A percentile compares a stretch with the other conserved stretches of the same genome.
Evolutionary conservation across 2,329 filamentous ascomycete genomes (phyloP).

Genomic region (Torrubiellomyces zombiae): DNA sequence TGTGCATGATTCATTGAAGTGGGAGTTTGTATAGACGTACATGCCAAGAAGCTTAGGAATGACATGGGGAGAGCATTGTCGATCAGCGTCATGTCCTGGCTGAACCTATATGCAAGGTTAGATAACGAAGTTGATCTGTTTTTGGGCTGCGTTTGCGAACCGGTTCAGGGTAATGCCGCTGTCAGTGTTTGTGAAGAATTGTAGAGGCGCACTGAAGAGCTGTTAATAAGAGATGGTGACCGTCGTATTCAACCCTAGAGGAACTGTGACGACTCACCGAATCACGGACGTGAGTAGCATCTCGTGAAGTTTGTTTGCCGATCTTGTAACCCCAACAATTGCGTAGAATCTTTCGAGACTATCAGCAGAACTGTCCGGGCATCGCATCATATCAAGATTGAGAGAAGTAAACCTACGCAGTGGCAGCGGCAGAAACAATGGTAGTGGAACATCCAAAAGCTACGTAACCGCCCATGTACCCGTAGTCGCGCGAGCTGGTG

Average conservation of each 20-base stretch:
- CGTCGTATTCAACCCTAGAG: too few relatives aligned
- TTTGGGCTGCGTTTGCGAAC: neutral
- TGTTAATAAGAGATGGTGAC: neutral
- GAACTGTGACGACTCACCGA: slow-evolving; percentile 3
- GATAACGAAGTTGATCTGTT: too few relatives aligned
- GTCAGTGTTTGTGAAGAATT: slow-evolving; percentile 24
- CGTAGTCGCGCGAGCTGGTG: slow-evolving; percentile 6
- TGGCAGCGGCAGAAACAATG: slow-evolving; percentile 4
- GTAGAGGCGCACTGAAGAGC: slow-evolving; percentile 14
- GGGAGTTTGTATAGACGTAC: slow-evolving; percentile 9
- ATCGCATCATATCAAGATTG: fast-evolving
- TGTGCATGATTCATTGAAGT: neutral
- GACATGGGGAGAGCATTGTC: slow-evolving; percentile 13
- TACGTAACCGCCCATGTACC: slow-evolving; percentile 10
- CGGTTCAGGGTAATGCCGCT: slow-evolving; percentile 23
- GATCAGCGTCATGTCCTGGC: slow-evolving; percentile 24
- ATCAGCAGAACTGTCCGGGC: too few relatives aligned
- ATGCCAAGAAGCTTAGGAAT: slow-evolving; percentile 12
- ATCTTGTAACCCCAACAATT: slow-evolving; percentile 8
- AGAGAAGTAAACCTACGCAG: slow-evolving; percentile 1
- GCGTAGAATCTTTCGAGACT: slow-evolving; percentile 13
- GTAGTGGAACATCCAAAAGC: slow-evolving; percentile 8
- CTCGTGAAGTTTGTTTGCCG: slow-evolving; percentile 9
- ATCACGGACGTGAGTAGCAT: slow-evolving; percentile 9
- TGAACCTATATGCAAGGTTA: slow-evolving; percentile 18